Evolutionary conservation across 139 green algal genomes (phyloP), one percentile per base, ranked within the genome.

Genomic region (Dunaliella primolecta): DNA sequence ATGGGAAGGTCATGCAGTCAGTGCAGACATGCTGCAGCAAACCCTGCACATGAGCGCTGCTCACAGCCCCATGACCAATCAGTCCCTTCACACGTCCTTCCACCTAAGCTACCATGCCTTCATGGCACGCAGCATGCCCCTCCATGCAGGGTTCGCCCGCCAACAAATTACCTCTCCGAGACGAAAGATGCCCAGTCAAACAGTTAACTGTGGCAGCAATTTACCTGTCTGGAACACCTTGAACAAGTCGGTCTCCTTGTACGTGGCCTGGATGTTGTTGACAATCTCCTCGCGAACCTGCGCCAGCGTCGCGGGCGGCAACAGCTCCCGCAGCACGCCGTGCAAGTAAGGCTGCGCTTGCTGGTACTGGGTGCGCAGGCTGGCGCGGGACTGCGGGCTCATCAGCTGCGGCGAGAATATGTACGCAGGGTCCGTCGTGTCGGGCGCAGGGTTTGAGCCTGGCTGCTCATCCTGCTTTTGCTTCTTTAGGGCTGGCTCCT

Each of bases 211-310:
- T 21, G 56, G 20, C 56, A 72, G 56, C 21, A 15, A 72, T 35
- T 72, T 29, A 91, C 91, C 91, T 46, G 95, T 96, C 89, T 98
- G 95, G 70, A 96, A 93, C 38, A 98, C 94, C 88, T 97, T 97
- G 93, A 97, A 98, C 36, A 98, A 89, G 87, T 98, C 95, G 0
- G 94, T 98, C 83, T 98, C 95, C 87, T 98, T 98, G 93, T 95
- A 98, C 3, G 94, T 97, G 0, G 94, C 95, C 82, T 93, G 77
- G 30, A 98, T 87, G 88, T 96, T 95, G 37, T 93, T 85, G 33
- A 98, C 93, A 46, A 98, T 93, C 86, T 98, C 93, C 0, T 96
- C 90, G 0, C 95, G n/a, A n/a, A 46, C 46, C 46, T 77, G 7
- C n/a, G 20, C 7, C 30, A 56, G 11, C 30, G 30, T 27, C 2